Base-by-base conservation (phyloP, 2,329 filamentous ascomycete species). In the Cercospora sp. region DNA sequence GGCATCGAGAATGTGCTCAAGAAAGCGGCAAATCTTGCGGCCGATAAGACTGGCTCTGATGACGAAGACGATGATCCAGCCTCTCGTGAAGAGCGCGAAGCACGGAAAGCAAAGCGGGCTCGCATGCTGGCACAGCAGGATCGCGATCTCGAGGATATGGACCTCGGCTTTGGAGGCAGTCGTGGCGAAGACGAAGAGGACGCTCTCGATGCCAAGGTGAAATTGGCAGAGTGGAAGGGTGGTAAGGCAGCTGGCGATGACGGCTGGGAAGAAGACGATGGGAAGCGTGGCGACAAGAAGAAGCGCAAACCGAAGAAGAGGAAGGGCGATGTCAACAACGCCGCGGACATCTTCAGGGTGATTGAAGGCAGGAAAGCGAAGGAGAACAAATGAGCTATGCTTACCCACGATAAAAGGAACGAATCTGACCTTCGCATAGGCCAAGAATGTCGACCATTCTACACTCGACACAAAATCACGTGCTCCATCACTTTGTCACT, bases 111-210 rank as follows among this genome's bases (percentile, higher is more conserved):
- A 78, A 82, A 80, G 65, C 81, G 81, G 6, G 81, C 81, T 12
- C 90, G 87, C 72, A 91, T 97, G 83, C 83, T 97, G 68, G 87
- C 83, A 9, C 82, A 81, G n/a, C 80, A 89, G 65, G 90, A 91
- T 72, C 87, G 94, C 59, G 94, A 98, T 77, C 88, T 93, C 59
- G 89, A 94, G 66, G 94, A 99, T 80, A 86, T 99, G 81, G 95
- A 99, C 76, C 87, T 98, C 84, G 94, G 94, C 68, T 98, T 99
- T 76, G 95, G 95, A 36, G 92, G 89, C 20, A 95, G 91, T 76
- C 87, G 94, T 30, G 90, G 92, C 75, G 93, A 92, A 64, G 95
- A 97, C 75, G 93, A 94, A 60, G 94, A 94, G 68, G 94, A 93
- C 48, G 77, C 82, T 10, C 73, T 84, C 10, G 80, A 79, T 0